Conservation (phyloP, 83 land plant genomes). For the Thuja plicata region DNA sequence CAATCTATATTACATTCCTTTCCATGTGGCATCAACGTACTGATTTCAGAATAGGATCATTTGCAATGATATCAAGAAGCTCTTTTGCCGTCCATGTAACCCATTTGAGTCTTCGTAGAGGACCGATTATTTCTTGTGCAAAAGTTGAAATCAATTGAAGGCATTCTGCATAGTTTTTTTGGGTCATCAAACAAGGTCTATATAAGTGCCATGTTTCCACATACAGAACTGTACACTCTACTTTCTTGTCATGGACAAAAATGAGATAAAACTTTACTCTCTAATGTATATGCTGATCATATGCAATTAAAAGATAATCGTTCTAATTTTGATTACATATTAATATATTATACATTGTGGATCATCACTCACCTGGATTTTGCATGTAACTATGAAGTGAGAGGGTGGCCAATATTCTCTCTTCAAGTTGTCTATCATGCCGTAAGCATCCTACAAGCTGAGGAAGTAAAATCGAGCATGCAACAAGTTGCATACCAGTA, state of each 20-base stretch:
- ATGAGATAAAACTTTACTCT: background rate
- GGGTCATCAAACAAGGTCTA: background rate
- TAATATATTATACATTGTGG: background rate
- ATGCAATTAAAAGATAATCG: background rate
- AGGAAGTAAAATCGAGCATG: slow-evolving; percentile 43
- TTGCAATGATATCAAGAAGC: slow-evolving; percentile 23
- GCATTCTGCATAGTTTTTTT: slow-evolving; percentile 31
- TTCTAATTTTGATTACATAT: background rate
- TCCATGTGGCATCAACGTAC: slow-evolving; percentile 3
- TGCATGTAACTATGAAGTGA: slow-evolving; percentile 44
- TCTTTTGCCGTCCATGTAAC: slow-evolving; percentile 50
- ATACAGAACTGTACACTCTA: background rate
- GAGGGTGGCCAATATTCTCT: slow-evolving; percentile 51
- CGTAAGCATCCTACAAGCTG: slow-evolving; percentile 28
- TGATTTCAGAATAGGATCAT: slow-evolving; percentile 9
- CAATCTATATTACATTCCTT: background rate
- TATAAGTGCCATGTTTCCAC: background rate
- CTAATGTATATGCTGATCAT: too few relatives aligned
- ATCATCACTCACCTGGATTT: slow-evolving; percentile 34
- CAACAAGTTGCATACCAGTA: slow-evolving; percentile 35
- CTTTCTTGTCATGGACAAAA: background rate
- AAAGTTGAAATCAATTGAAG: slow-evolving; percentile 21
- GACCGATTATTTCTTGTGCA: slow-evolving; percentile 34
- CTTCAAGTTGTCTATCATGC: slow-evolving; percentile 25
- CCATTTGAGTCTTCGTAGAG: slow-evolving; percentile 31